Evolutionary conservation across 768 basidiomycete species (phyloP), one percentile per base, ranked within the genome.

Genomic region (Naematelia encephala): DNA sequence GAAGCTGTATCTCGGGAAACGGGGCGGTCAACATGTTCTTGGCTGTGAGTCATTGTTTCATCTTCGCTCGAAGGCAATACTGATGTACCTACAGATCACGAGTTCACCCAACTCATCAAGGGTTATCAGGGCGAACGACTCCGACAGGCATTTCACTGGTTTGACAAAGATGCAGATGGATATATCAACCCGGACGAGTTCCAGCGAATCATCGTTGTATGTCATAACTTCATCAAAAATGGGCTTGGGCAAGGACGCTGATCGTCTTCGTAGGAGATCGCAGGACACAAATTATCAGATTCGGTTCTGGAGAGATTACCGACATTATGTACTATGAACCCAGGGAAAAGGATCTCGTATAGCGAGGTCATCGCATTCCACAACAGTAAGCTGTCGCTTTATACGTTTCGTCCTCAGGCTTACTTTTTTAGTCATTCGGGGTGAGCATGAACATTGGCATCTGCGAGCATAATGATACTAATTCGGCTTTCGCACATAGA

Each of bases 61-160:
- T 8, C 34, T 39, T 8, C 8, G 34, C 8, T 48, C 19, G 10
- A 27, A 48, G n/a, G 14, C 39, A 8, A 16, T 34, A 3, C 13
- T 12, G 10, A 39, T 54, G 29, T 48, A 46, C n/a, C n/a, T 22
- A 51, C 67, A 91, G 89, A 93, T 80, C 89, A 89, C 75, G 93
- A 98, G 78, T 98, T 98, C 79, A 96, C 92, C 27, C 93, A 97
- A 79, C 80, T 98, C 60, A 96, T 99, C 91, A 98, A 97, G 79
- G 94, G 92, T 44, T 83, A 97, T 56, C 96, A 97, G 80, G 96
- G 93, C 72, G 96, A 99, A 79, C 87, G 96, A 28, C 81, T 99
- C 55, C 88, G 96, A 61, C 96, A 99, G 79, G 88, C 92, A 23
- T 99, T 98, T 82, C 88, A 85, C 79, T 85, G 86, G 78, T 82